Base-by-base conservation (phyloP, 148 eudicot species). In the Heliosperma pusillum region DNA sequence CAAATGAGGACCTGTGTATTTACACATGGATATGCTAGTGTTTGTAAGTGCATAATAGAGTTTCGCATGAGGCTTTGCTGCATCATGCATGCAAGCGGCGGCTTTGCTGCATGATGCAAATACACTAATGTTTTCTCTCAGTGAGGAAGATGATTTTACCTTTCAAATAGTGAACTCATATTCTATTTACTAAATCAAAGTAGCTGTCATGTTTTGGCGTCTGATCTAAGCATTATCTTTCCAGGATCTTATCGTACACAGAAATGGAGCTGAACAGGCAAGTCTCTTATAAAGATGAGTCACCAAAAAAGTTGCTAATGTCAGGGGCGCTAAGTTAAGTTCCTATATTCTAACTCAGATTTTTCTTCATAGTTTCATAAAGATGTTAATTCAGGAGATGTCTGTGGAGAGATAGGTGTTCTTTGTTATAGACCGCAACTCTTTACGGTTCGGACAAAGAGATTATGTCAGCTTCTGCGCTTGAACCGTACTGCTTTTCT, bases 321-420 rank as follows among this genome's bases (percentile, higher is more conserved):
- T 57, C 13, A 33, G 59, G 30, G 64, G 21, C 40, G 33, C 3
- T 67, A 33, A 42, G n/a, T n/a, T 45, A 19, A 44, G 60, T 52
- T 45, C 15, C 69, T 9, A 0, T 62, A 44, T 67, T 71, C 42
- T 76, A 29, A 76, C 15, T 16, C 26, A 40, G 58, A 12, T 56
- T 13, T 27, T 42, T 71, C 26, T 64, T 24, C 40, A 65, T 72
- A 91, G 97, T 76, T 86, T 72, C 77, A 88, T 26, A 80, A 85
- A 59, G 86, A 81, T 25, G 71, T 79, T 36, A 78, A 68, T 53
- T 30, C 88, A n/a, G 98, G 97, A 69, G 94, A 83, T 57, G 78
- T 91, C 10, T 89, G 84, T 65, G 97, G 98, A 33, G 98, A 93
- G 85, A 84, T 88, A n/a, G 93, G 92, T 25, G 93, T 91, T 61